These are phyloP conservation scores for Rhynchosporium secalis DNA, from an alignment of 2,329 filamentous ascomycete species.

Conservation along the genomic window DNA sequence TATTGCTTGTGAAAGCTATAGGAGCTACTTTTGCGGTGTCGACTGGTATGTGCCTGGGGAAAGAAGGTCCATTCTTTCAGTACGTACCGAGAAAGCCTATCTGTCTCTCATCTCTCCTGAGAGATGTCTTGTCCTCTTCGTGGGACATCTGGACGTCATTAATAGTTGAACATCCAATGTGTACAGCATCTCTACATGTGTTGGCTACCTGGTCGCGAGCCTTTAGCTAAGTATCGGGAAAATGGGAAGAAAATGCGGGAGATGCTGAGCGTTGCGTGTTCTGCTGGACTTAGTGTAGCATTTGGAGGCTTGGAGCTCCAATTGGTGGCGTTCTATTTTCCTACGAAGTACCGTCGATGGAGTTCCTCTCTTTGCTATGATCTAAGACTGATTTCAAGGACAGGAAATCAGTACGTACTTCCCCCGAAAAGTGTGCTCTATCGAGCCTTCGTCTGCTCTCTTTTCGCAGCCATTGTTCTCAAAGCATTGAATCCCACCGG, in stretches of 20 bases:
- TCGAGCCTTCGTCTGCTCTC: slow-evolving; percentile 58
- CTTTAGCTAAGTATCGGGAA: slow-evolving; percentile 55
- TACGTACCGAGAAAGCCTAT: too few species aligned
- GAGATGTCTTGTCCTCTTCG: too few species aligned
- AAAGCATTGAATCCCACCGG: slow-evolving; percentile 59
- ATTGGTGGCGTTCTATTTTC: slow-evolving; percentile 62
- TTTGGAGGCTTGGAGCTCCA: slow-evolving; percentile 52
- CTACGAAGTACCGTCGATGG: slow-evolving; percentile 45
- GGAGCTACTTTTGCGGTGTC: slow-evolving; percentile 59
- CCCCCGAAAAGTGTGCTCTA: slow-evolving; percentile 56
- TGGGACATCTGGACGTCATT: too few species aligned
- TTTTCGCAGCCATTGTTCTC: slow-evolving; percentile 55
- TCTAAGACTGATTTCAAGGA: background rate
- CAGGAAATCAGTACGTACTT: slow-evolving; percentile 62
- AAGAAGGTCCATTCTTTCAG: slow-evolving; percentile 63
- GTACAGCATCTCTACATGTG: slow-evolving; percentile 53
- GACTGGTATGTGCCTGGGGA: slow-evolving; percentile 60
- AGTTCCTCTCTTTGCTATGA: background rate
- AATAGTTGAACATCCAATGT: too few species aligned
- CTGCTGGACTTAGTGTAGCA: slow-evolving; percentile 56
- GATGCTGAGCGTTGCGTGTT: slow-evolving; percentile 57
- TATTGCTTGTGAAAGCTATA: slow-evolving; percentile 57
- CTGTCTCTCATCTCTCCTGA: too few species aligned
- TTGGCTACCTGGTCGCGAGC: slow-evolving; percentile 53
- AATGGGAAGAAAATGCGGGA: slow-evolving; percentile 60